Base-by-base conservation (phyloP, 1,284 basidiomycete genomes). In the Naganishia liquefaciens region DNA sequence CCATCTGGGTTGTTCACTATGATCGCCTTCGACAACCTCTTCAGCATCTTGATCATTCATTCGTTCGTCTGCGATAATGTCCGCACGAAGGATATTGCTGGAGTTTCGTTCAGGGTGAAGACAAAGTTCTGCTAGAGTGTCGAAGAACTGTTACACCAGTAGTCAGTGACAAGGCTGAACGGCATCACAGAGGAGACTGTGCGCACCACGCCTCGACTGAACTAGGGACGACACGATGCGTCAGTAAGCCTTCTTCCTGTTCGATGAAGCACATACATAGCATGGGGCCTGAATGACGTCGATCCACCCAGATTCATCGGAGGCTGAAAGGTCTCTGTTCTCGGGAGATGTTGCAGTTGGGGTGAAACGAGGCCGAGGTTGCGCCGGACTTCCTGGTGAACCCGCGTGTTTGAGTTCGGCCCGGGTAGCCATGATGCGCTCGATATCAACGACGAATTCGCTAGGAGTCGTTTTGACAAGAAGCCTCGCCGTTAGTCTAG, bases 61-160 rank as follows among this genome's bases (percentile, higher is more conserved):
- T 6, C 19, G 10, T 21, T 25, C n/a, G 33, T 67, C 64, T 63
- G 28, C 73, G 54, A 40, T 68, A 60, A 67, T 64, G 30, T 78
- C 77, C 0, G 77, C 75, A 5, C 77, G 70, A 2, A 79, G 69
- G 54, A 79, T 78, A 28, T 76, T 67, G 27, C 69, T 67, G 15
- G 76, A 76, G 66, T 79, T 76, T 10, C 75, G 73, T 64, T 80
- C 79, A 0, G 79, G 77, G 65, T 79, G 77, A 3, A 75, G 66
- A 11, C 58, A 49, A 19, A 64, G 52, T 28, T 63, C 61, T 10
- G 57, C 64, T 37, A 69, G 57, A 19, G 63, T 64, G 3, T 51
- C 49, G n/a, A 67, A 63, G 39, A 69, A 69, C 68, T 37, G 44
- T 23, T 7, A 54, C 5, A 25, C 3, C 33, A 13, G 17, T 6